phyloP scores from a whole-genome alignment of 73 alveolate genomes.

The Stentor coeruleus region DNA sequence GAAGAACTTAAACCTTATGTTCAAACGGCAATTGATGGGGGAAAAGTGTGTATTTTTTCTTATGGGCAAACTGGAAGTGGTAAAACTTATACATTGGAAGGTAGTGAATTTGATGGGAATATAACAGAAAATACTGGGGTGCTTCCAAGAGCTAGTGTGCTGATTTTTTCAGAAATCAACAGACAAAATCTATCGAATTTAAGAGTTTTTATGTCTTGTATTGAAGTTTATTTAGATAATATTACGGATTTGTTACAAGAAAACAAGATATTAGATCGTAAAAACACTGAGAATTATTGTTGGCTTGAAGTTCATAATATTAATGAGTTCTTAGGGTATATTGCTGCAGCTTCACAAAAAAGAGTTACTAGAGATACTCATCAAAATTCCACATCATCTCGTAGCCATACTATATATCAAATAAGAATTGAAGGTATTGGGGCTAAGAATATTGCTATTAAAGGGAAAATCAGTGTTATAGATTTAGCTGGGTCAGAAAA shows the following conservation, averaged over 20 bases:
- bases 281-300: too few species aligned
- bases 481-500: constrained; percentile 99
- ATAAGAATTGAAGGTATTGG: constrained; percentile 46
- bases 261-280: too few species aligned
- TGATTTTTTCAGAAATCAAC: constrained; percentile 52
- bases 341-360: neutral
- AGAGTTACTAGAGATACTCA: constrained; percentile 51
- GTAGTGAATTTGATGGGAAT: constrained; percentile 41
- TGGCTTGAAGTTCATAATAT: neutral
- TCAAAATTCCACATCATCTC: constrained; percentile 62
- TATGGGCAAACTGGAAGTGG: constrained; percentile 99
- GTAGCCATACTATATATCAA: constrained; percentile 79
- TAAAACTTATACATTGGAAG: constrained; percentile 93
- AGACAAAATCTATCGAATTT: neutral
- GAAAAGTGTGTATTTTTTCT: constrained; percentile 95
- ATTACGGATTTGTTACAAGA: neutral
- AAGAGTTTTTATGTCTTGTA: neutral
- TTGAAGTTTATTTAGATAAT: constrained; percentile 8
- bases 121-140: constrained; percentile 71
- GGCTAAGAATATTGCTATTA: constrained; percentile 67
- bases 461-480: constrained; percentile 85
- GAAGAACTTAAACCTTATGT: neutral
- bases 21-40: constrained; percentile 88
- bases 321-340: neutral
- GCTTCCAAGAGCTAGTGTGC: constrained; percentile 85